A percentile compares a stretch with the other conserved stretches of the same genome.
These are phyloP conservation scores for Podospora appendiculata DNA, from an alignment of 495 filamentous ascomycete species.

Conservation along the genomic window DNA sequence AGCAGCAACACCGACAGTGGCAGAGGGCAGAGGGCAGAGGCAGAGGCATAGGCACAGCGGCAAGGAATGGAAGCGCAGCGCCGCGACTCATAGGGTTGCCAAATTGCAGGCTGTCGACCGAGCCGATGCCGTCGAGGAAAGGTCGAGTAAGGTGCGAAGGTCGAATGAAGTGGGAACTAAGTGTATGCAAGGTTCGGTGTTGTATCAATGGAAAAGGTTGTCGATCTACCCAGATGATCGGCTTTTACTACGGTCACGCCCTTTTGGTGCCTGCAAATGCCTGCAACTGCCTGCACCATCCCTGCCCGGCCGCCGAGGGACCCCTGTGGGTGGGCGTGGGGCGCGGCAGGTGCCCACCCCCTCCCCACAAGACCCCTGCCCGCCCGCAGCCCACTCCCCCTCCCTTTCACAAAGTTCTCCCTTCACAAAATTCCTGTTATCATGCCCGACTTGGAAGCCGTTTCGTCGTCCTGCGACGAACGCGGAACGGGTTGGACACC, in stretches of 20 bases:
- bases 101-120: constrained; percentile 5
- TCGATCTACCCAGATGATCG: constrained; percentile 23
- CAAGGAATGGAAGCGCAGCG: background rate
- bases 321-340: background rate
- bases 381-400: background rate
- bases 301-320: too few species aligned
- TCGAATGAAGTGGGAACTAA: constrained; percentile 18
- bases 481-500: background rate
- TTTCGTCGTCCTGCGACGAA: background rate
- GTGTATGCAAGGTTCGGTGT: constrained; percentile 29
- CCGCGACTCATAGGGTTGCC: constrained; percentile 6
- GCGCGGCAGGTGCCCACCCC: constrained; percentile 1
- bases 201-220: constrained; percentile 21
- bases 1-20: too few species aligned
- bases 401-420: background rate
- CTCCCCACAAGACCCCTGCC: background rate
- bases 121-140: constrained; percentile 5
- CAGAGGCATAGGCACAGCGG: too few species aligned
- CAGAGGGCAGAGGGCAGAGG: too few species aligned
- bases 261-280: constrained; percentile 4
- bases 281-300: background rate
- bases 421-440: constrained; percentile 2
- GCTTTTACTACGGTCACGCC: constrained; percentile 20
- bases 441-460: constrained; percentile 4
- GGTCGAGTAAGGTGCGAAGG: constrained; percentile 9